Base-by-base conservation (phyloP, 495 filamentous ascomycete species). In the Neurospora sp. region DNA sequence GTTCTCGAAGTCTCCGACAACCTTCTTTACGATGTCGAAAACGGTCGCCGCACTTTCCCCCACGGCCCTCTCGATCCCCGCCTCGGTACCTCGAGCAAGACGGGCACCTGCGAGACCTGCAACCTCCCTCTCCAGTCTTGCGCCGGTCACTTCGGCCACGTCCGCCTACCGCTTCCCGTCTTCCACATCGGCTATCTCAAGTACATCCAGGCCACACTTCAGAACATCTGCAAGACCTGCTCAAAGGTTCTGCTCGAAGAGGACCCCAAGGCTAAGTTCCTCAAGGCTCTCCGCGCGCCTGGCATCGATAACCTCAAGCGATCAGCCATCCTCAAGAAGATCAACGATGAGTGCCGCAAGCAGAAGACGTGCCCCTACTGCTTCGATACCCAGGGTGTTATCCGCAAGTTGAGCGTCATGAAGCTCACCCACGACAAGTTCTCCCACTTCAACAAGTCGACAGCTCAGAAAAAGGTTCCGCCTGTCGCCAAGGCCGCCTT, bases 181-280 rank as follows among this genome's bases (percentile, higher is more conserved):
- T 97, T 98, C 77, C 96, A 98, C 79, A 92, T 98, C 75, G 96
- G 96, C 72, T 99, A 97, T 78, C 91, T 98, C 78, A 95, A 93
- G 78, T 91, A 94, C 75, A 93, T 95, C 54, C 93, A 96, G 73
- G 88, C 89, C 20, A 94, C 97, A 62, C 85, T 98, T 41, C 93
- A 97, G 79, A 91, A 93, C 75, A 95, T 99, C 76, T 99, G 96
- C 90, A 99, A 99, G 83, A 87, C 89, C 71, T 95, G 93, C 79
- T 86, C 93, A 3, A 88, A 87, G 70, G 90, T 97, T 39, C 85
- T 99, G 27, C 86, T 99, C 35, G 87, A 90, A 11, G 82, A 86
- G 6, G 92, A 96, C 66, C 86, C 91, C 35, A 89, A 93, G 46
- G 54, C 54, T 5, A 77, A 83, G 2, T 95, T 89, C 76, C 85